phyloP scores from a whole-genome alignment of 306 rosid genomes.

The Senna siamea region DNA sequence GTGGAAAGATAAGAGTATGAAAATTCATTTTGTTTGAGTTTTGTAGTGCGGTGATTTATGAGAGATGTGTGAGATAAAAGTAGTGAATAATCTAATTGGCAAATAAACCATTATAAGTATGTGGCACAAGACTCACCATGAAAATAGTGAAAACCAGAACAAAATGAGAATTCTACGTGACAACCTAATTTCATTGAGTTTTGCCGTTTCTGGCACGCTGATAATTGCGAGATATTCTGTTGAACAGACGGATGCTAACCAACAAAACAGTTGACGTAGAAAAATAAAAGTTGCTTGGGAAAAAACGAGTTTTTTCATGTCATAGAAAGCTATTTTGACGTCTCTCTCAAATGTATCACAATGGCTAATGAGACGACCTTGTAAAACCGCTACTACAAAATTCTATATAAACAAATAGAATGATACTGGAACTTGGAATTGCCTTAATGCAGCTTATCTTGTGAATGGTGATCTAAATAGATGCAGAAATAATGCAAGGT shows the following conservation, averaged over 20 bases:
- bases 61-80: no score
- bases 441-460: neutral
- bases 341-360: neutral
- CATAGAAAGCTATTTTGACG: neutral
- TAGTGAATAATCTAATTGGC: no score
- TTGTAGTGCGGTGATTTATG: no score
- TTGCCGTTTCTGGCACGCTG: neutral
- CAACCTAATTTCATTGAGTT: no score
- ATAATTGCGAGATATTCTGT: neutral
- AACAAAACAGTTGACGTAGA: neutral
- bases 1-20: no score
- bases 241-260: neutral
- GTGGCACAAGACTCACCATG: no score
- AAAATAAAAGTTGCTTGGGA: neutral
- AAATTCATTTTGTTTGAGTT: no score
- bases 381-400: neutral
- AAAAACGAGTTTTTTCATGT: neutral
- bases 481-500: slow-evolving; percentile 18
- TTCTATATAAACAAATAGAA: neutral
- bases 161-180: no score
- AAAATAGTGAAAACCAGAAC: no score
- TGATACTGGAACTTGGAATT: neutral
- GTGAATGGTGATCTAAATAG: neutral
- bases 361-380: slow-evolving; percentile 33
- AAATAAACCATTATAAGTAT: no score